Evolutionary conservation across 2,329 filamentous ascomycete species (phyloP).

Genomic region (Cladosporium phlei): DNA sequence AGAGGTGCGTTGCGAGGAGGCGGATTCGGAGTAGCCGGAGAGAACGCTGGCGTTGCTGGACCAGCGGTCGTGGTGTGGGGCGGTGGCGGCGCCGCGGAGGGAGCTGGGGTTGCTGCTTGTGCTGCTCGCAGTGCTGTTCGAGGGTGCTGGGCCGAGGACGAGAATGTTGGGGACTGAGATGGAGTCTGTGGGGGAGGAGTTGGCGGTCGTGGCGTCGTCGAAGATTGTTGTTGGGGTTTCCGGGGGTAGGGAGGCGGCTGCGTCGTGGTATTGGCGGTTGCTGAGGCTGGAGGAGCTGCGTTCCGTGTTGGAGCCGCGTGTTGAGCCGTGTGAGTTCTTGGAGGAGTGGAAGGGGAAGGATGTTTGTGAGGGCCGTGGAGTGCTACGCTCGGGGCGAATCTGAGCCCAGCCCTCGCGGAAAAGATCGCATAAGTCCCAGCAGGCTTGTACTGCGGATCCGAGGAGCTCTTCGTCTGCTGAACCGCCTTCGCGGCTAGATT

Average conservation of each 20-base stretch:
- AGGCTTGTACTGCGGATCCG: constrained; percentile 82
- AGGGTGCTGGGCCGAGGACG: constrained; percentile 66
- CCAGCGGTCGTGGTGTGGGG: constrained; percentile 65
- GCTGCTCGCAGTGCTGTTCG: constrained; percentile 19
- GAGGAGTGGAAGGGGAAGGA: constrained; percentile 53
- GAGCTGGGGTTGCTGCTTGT: constrained; percentile 17
- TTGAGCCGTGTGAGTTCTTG: constrained; percentile 18
- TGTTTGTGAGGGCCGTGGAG: constrained; percentile 74
- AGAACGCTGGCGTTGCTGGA: constrained; percentile 71
- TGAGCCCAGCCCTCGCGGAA: constrained; percentile 91
- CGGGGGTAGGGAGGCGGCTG: constrained; percentile 49
- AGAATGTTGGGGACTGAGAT: constrained; percentile 76
- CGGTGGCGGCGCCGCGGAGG: constrained; percentile 37
- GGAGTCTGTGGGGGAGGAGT: constrained; percentile 73
- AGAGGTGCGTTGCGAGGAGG: constrained; percentile 58
- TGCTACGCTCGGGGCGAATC: constrained; percentile 77
- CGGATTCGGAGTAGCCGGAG: constrained; percentile 70
- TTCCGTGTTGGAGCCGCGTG: constrained; percentile 13
- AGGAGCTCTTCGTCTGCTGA: constrained; percentile 76
- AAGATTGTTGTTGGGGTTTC: constrained; percentile 95
- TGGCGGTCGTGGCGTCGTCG: constrained; percentile 69
- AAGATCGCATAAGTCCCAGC: constrained; percentile 90
- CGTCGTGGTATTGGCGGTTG: constrained; percentile 43
- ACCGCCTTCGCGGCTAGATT: constrained; percentile 70
- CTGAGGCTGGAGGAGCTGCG: constrained; percentile 45